These are phyloP conservation scores for Ampelocalamus luodianensis DNA, from an alignment of 176 grass and related monocot genomes.

Conservation along the genomic window DNA sequence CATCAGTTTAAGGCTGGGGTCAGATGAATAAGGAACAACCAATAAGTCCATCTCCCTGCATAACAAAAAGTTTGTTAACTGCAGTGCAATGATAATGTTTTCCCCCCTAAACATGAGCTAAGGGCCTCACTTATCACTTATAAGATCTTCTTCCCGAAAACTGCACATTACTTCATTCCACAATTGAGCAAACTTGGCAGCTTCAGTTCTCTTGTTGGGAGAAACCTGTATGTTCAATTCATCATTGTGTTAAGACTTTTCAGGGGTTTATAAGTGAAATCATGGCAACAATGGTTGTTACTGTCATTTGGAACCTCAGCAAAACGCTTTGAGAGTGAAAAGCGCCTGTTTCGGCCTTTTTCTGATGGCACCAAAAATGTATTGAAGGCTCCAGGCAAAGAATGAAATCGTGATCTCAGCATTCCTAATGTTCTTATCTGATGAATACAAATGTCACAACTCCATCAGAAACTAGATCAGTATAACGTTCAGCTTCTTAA, in stretches of 20 bases:
- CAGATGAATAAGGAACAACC: constrained; percentile 94
- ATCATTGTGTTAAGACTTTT: constrained; percentile 33
- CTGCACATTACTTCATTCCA: constrained; percentile 98
- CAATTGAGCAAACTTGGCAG: constrained; percentile 97
- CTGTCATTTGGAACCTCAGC: constrained; percentile 72
- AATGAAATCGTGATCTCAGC: constrained; percentile 93
- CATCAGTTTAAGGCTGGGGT: constrained; percentile 89
- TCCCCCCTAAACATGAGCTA: constrained; percentile 28
- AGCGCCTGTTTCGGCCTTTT: constrained; percentile 66
- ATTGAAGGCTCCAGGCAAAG: constrained; percentile 97
- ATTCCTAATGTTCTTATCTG: constrained; percentile 94
- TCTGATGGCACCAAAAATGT: constrained; percentile 86
- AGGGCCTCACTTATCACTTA: constrained; percentile 85
- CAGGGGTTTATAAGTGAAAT: constrained; percentile 31
- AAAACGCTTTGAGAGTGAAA: constrained; percentile 82
- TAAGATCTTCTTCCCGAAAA: constrained; percentile 95
- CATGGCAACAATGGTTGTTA: constrained; percentile 15
- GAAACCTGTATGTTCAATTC: constrained; percentile 65
- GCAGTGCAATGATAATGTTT: not conserved
- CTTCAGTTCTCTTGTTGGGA: constrained; percentile 98
- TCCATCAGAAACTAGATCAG: constrained; percentile 33
- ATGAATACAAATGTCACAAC: constrained; percentile 31
- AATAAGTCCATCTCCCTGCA: constrained; percentile 93
- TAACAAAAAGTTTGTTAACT: constrained; percentile 40
- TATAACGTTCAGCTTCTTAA: not conserved